Evolutionary conservation across 2,329 filamentous ascomycete species (phyloP).

Genomic region (Ophiostoma tasmaniense): DNA sequence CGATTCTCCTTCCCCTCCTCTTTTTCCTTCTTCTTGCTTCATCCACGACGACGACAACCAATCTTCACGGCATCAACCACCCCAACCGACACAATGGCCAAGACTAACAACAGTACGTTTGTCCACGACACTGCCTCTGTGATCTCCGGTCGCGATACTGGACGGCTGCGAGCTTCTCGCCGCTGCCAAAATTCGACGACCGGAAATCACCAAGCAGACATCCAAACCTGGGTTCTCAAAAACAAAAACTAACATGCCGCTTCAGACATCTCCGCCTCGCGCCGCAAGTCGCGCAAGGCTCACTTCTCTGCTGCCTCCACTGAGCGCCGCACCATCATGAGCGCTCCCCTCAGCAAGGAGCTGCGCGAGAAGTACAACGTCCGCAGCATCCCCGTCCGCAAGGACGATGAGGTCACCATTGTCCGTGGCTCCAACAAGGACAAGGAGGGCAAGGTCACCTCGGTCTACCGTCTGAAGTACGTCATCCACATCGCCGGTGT

Average conservation of each 20-base stretch:
- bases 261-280: conserved; percentile 66
- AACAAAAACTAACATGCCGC: conserved; percentile 3
- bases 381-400: conserved; percentile 92
- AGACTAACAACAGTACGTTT: conserved; percentile 21
- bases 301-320: conserved; percentile 95
- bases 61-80: conserved; percentile 7
- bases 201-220: neutral
- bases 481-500: conserved; percentile 95
- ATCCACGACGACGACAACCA: conserved; percentile 14
- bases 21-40: conserved; percentile 10
- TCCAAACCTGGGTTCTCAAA: neutral
- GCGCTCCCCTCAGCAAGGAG: conserved; percentile 91
- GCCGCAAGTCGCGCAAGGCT: conserved; percentile 98
- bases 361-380: conserved; percentile 99
- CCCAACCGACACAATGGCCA: conserved; percentile 20
- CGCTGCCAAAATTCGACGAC: conserved; percentile 18
- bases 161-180: neutral
- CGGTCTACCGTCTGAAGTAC: conserved; percentile 98
- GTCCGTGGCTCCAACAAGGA: conserved; percentile 93
- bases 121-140: neutral
- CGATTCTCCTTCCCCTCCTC: neutral
- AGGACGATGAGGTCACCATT: conserved; percentile 91
- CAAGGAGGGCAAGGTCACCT: conserved; percentile 95
- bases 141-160: neutral
- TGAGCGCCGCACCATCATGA: conserved; percentile 94